phyloP scores from a whole-genome alignment of 495 filamentous ascomycete genomes.

The Recurvomyces mirabilis region DNA sequence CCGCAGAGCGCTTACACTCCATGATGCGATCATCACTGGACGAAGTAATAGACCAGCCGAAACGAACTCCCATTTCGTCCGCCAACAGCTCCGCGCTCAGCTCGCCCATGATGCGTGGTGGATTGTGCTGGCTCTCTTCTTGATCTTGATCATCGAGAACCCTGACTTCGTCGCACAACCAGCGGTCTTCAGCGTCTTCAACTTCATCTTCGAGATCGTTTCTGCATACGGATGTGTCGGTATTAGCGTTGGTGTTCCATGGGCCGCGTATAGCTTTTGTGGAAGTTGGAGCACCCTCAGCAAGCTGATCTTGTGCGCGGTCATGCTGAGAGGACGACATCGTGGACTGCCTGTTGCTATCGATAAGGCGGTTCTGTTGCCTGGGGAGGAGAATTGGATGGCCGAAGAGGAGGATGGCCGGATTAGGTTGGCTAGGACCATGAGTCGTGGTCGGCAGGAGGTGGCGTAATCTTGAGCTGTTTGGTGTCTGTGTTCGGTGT shows the following conservation, averaged over 20 bases:
- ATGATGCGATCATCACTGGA: conserved; percentile 8
- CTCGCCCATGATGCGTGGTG: conserved; percentile 83
- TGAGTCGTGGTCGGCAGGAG: no score
- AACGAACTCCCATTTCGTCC: conserved; percentile 43
- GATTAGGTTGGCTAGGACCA: conserved; percentile 33
- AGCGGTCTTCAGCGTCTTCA: conserved; percentile 64
- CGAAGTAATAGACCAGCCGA: no score
- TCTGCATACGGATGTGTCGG: conserved; percentile 74
- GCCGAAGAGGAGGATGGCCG: conserved; percentile 52
- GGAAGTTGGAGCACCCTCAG: conserved; percentile 60
- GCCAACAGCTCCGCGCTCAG: conserved; percentile 65
- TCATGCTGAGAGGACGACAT: conserved; percentile 71
- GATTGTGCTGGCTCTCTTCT: conserved; percentile 59
- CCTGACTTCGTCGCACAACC: conserved; percentile 54
- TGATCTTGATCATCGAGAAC: conserved; percentile 66
- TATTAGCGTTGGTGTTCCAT: conserved; percentile 60
- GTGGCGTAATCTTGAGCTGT: no score
- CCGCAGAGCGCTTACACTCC: conserved; percentile 18
- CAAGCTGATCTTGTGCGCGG: conserved; percentile 65
- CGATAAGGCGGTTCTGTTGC: conserved; percentile 65
- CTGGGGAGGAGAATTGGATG: conserved; percentile 37
- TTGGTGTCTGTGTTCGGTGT: no score
- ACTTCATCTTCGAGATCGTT: conserved; percentile 76
- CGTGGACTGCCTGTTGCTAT: conserved; percentile 71
- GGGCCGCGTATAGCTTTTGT: conserved; percentile 57